A percentile compares a stretch with the other conserved stretches of the same genome.
phyloP scores from a whole-genome alignment of 73 alveolate species.

The Stentor coeruleus region DNA sequence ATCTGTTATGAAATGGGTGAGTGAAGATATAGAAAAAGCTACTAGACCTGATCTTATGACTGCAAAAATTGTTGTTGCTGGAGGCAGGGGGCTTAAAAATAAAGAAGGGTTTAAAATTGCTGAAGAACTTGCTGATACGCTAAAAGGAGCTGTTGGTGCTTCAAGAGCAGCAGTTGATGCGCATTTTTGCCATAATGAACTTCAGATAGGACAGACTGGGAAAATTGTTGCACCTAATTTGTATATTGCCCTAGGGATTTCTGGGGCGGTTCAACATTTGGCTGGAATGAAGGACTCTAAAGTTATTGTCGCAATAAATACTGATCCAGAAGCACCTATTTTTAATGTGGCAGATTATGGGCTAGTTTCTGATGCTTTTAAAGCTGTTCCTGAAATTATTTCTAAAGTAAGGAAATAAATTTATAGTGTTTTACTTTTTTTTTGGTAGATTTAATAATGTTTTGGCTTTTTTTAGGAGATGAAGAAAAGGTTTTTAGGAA shows the following conservation, averaged over 20 bases:
- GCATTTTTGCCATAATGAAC: conserved; percentile 87
- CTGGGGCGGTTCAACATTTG: conserved; percentile 94
- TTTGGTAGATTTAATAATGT: too few relatives aligned
- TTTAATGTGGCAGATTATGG: conserved; percentile 84
- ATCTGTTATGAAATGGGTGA: conserved; percentile 36
- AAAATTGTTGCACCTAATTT: conserved; percentile 95
- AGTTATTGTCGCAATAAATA: conserved; percentile 91
- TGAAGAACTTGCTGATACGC: conserved; percentile 57
- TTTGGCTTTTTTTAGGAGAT: too few relatives aligned
- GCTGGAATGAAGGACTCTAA: conserved; percentile 90
- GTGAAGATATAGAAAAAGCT: conserved; percentile 45
- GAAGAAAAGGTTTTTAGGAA: too few relatives aligned
- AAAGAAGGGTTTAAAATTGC: conserved; percentile 67
- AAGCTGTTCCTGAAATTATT: conserved; percentile 88
- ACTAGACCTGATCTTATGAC: conserved; percentile 72
- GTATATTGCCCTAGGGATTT: conserved; percentile 91
- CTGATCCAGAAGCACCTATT: conserved; percentile 88
- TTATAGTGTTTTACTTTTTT: too few relatives aligned
- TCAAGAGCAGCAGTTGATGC: conserved; percentile 97
- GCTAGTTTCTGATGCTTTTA: conserved; percentile 83
- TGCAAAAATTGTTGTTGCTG: conserved; percentile 76
- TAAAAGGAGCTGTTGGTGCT: conserved; percentile 90
- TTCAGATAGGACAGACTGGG: conserved; percentile 94
- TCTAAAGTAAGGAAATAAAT: too few relatives aligned
- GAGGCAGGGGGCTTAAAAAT: conserved; percentile 82